Evolutionary conservation across 805 yeast genomes (phyloP).

Genomic region (Yamadazyma sp.): DNA sequence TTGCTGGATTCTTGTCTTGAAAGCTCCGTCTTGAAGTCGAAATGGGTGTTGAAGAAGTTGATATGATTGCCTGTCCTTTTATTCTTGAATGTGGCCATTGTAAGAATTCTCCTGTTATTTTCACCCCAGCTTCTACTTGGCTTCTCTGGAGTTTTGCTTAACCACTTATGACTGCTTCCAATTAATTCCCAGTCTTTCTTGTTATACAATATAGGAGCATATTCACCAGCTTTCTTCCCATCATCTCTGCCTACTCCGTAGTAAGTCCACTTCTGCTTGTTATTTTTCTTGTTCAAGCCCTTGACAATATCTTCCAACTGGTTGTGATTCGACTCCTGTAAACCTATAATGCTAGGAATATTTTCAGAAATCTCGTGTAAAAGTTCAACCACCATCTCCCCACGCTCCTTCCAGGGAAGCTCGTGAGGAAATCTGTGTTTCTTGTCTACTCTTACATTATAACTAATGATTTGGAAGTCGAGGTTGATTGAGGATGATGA

Average conservation of each 20-base stretch:
- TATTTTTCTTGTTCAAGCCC: constrained; percentile 35
- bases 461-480: constrained; percentile 27
- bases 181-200: constrained; percentile 36
- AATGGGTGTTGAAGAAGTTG: constrained; percentile 47
- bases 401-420: constrained; percentile 46
- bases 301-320: constrained; percentile 37
- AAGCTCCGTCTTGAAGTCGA: constrained; percentile 41
- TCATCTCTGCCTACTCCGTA: constrained; percentile 53
- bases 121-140: constrained; percentile 47
- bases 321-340: constrained; percentile 40
- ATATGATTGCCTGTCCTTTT: constrained; percentile 17
- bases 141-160: constrained; percentile 50
- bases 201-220: constrained; percentile 47
- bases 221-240: constrained; percentile 52
- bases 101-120: constrained; percentile 38
- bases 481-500: constrained; percentile 2
- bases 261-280: constrained; percentile 36
- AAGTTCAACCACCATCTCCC: constrained; percentile 22
- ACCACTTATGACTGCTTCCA: constrained; percentile 47
- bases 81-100: constrained; percentile 31
- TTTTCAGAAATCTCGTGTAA: constrained; percentile 16
- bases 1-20: background rate
- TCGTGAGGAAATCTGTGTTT: constrained; percentile 33
- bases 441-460: constrained; percentile 45
- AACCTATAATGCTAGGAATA: constrained; percentile 36